Base-by-base conservation (phyloP, 129 eudicot genomes). In the Mikania micrantha region DNA sequence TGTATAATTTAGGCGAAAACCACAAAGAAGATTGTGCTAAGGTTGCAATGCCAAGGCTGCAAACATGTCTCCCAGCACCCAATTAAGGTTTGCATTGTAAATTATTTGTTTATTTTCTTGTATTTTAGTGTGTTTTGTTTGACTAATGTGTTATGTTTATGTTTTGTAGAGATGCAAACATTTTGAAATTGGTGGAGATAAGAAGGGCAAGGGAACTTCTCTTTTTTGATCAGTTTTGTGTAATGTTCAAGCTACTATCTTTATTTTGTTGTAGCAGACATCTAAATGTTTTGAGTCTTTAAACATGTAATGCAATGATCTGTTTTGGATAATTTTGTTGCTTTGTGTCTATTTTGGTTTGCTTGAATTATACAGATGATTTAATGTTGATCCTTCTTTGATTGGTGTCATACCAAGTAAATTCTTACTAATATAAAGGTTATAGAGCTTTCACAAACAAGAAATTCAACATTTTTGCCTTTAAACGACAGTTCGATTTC, bases 121-220 rank as follows among this genome's bases (percentile, higher is more conserved):
- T 1, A 32, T 60, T 21, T 15, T 72, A 38, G n/a, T 36, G 5
- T 48, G 24, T 60, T 25, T 49, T 24, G 5, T 27, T 32, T 29
- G 4, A 38, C 63, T 11, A 12, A 22, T 57, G 32, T 5, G 10
- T 31, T 29, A 11, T 15, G 61, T 22, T 10, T 17, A 6, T 29
- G 20, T 13, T 7, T 27, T 61, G 49, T 72, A 77, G 82, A 77
- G 82, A 66, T 77, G 82, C 82, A 77, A 77, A 73, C 82, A 77
- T 77, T 77, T 77, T 64, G 82, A 77, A 47, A 77, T 77, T 15
- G 82, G 82, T 71, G 82, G 82, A 64, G 82, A 77, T 61, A 77
- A 77, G 77, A 73, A 72, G 78, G 82, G 82, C 78, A 73, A 67
- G 74, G 78, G 82, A 47, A 72, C 78, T n/a, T 66, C 82, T 45